Evolutionary conservation across 1,284 basidiomycete genomes (phyloP).

Genomic region (Fomitopsis pinicola): DNA sequence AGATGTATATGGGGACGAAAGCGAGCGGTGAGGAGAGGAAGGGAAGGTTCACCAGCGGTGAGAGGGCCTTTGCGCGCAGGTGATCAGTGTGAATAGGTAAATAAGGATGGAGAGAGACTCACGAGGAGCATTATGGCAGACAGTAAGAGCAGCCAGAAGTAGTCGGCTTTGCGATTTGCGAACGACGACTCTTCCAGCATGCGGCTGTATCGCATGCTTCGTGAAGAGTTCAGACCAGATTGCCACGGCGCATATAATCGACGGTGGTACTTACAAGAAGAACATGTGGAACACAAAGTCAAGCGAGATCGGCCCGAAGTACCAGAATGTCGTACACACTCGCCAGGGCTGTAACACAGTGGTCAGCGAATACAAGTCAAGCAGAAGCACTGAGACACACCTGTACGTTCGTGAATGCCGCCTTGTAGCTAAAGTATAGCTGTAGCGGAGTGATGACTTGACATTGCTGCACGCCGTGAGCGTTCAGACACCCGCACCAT

Average conservation of each 20-base stretch:
- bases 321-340: constrained; percentile 88
- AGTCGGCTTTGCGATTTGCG: constrained; percentile 86
- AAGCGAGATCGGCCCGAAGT: constrained; percentile 91
- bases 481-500: not conserved
- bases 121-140: constrained; percentile 83
- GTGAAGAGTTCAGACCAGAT: not conserved
- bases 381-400: constrained; percentile 32
- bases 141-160: constrained; percentile 86
- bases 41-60: constrained; percentile 85
- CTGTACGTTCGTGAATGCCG: constrained; percentile 79
- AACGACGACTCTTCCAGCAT: constrained; percentile 97
- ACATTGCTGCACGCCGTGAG: constrained; percentile 65
- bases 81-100: not conserved
- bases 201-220: constrained; percentile 91
- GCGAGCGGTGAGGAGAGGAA: constrained; percentile 88
- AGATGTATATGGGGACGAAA: constrained; percentile 94
- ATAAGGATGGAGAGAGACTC: constrained; percentile 23
- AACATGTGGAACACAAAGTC: constrained; percentile 97
- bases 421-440: constrained; percentile 88
- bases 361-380: not conserved
- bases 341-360: constrained; percentile 71
- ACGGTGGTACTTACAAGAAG: constrained; percentile 76
- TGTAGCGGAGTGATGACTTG: constrained; percentile 86
- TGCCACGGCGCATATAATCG: not conserved
- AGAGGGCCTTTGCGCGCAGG: constrained; percentile 53